phyloP scores from a whole-genome alignment of 495 filamentous ascomycete genomes.

The Thermochaetoides thermophila region DNA sequence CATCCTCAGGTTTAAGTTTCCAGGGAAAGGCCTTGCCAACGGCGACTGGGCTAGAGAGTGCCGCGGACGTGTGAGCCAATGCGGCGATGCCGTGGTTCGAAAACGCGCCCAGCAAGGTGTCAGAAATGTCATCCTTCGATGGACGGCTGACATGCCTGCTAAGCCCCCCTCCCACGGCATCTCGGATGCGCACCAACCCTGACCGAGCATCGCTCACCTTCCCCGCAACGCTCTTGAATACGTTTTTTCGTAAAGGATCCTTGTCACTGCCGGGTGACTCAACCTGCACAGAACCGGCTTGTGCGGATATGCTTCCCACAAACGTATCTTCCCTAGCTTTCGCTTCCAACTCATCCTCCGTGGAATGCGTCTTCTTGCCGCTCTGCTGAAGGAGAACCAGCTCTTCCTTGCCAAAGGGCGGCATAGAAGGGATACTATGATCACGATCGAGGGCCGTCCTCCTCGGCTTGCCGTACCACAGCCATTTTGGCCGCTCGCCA shows the following conservation, averaged over 20 bases:
- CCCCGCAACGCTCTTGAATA: conserved; percentile 66
- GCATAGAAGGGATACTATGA: conserved; percentile 35
- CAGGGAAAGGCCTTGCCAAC: conserved; percentile 36
- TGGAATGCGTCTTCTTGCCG: conserved; percentile 34
- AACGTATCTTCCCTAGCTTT: conserved; percentile 29
- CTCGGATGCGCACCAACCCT: conserved; percentile 70
- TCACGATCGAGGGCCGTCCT: conserved; percentile 32
- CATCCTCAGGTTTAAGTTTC: conserved; percentile 42
- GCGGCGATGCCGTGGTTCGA: conserved; percentile 21
- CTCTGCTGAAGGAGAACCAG: conserved; percentile 20
- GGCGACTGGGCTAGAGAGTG: conserved; percentile 19
- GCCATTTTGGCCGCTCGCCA: conserved; percentile 75
- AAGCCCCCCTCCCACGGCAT: conserved; percentile 51
- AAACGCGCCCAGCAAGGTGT: conserved; percentile 12
- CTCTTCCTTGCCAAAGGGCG: conserved; percentile 50
- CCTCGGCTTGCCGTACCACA: conserved; percentile 80
- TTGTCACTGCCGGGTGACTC: conserved; percentile 39
- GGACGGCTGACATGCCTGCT: conserved; percentile 34
- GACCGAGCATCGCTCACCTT: conserved; percentile 72
- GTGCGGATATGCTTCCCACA: conserved; percentile 19
- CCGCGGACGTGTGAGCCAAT: conserved; percentile 23
- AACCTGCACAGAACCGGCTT: too few species aligned
- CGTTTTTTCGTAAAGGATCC: conserved; percentile 51
- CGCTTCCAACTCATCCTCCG: conserved; percentile 32
- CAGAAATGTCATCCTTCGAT: conserved; percentile 30